Evolutionary conservation across 2,329 filamentous ascomycete species (phyloP), one percentile per base, ranked within the genome.

Genomic region (Fusarium scirpi): DNA sequence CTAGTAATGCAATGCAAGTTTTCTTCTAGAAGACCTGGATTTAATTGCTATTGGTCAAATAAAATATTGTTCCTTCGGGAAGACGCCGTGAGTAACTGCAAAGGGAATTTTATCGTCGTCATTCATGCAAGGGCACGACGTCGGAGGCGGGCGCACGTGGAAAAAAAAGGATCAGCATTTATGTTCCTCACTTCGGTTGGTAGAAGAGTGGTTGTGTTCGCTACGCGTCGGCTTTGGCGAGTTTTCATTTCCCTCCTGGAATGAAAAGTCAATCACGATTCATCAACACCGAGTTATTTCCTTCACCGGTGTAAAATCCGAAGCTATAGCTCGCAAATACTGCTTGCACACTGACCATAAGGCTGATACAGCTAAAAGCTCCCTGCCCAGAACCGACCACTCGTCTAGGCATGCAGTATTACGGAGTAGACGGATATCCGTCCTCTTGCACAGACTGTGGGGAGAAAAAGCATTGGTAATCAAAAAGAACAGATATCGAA

Each of bases 21-120:
- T 27, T 22, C 22, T 66, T 66, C 63, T 66, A 66, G 63, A 66
- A 66, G 48, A 24, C 16, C 7, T 29, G 5, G 8, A 32, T 43
- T 9, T 6, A 4, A 18, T 16, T 62, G 2, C 5, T 1, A 62
- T 62, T 62, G 59, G 59, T 6, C n/a, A 43, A 8, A 27, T 10
- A 16, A 11, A 34, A 8, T 16, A 12, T 29, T 8, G 2, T 51
- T 48, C 22, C 24, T 29, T 53, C 18, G 49, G 49, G 49, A 53
- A 43, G 24, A 57, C 8, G 30, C 32, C 43, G 18, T 27, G 16
- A 56, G 45, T 57, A 44, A 44, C 40, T 27, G 20, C 32, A 32
- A 53, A 12, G 49, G 51, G 29, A 40, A 45, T 9, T 38, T 64
- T 48, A 11, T 16, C 41, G 10, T n/a, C 20, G 51, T 40, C 48